A percentile compares a stretch with the other conserved stretches of the same genome.
phyloP scores from a whole-genome alignment of 495 filamentous ascomycete species.

The Elasticomyces elasticus region DNA sequence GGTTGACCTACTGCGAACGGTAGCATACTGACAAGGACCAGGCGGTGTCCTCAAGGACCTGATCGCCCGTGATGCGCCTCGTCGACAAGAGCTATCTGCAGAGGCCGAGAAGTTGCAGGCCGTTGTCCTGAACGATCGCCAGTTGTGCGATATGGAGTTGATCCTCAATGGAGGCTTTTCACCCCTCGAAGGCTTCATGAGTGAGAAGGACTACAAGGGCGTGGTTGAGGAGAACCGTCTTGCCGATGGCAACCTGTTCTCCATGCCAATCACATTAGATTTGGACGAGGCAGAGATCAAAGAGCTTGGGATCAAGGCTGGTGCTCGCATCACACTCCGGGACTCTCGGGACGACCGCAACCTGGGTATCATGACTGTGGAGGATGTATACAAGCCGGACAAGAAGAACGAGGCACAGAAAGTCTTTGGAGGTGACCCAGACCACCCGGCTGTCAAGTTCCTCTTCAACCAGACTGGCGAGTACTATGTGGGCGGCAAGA shows the following conservation, averaged over 20 bases:
- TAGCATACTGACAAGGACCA: slow-evolving; percentile 9
- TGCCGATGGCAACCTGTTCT: slow-evolving; percentile 83
- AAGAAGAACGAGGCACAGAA: slow-evolving; percentile 87
- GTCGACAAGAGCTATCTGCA: slow-evolving; percentile 60
- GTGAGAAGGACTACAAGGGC: slow-evolving; percentile 81
- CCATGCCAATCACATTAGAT: slow-evolving; percentile 94
- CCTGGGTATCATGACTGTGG: slow-evolving; percentile 88
- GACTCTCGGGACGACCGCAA: slow-evolving; percentile 95
- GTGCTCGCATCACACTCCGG: slow-evolving; percentile 72
- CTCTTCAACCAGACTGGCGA: slow-evolving; percentile 69
- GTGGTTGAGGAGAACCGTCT: slow-evolving; percentile 82
- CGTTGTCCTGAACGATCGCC: slow-evolving; percentile 76
- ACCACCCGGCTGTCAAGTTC: slow-evolving; percentile 88
- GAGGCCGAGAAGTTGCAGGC: slow-evolving; percentile 85
- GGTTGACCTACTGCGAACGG: background rate
- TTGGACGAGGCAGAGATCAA: slow-evolving; percentile 62
- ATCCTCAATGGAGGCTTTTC: slow-evolving; percentile 95
- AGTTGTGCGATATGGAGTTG: slow-evolving; percentile 94
- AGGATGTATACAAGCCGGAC: slow-evolving; percentile 92
- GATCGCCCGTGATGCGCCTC: slow-evolving; percentile 74
- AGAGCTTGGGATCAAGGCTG: slow-evolving; percentile 61
- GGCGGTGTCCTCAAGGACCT: slow-evolving; percentile 94
- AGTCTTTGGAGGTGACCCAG: slow-evolving; percentile 88
- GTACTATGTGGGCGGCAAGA: slow-evolving; percentile 88
- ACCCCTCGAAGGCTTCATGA: slow-evolving; percentile 97